Conservation (phyloP, 2,329 filamentous ascomycete species). For the Chrysoporthe deuterocubensis region DNA sequence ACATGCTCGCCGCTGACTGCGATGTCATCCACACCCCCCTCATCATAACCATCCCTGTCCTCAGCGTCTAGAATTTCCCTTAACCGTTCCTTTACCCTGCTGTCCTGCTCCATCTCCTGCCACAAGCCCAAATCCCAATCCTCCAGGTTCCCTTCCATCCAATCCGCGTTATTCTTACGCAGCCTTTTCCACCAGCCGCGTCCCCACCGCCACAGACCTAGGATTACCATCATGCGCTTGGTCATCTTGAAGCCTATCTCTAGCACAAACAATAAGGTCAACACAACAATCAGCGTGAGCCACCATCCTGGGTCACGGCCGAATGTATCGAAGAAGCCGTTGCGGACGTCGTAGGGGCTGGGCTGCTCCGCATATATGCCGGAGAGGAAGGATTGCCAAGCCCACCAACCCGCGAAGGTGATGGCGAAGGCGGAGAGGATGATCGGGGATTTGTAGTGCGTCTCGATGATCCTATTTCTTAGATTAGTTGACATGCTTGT, state of each 20-base stretch:
- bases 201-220: slow-evolving; percentile 49
- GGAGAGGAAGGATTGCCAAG: slow-evolving; percentile 76
- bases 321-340: slow-evolving; percentile 68
- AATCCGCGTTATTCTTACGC: slow-evolving; percentile 11
- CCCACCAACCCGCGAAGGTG: slow-evolving; percentile 68
- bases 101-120: slow-evolving; percentile 62
- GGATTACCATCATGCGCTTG: slow-evolving; percentile 51
- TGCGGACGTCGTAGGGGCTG: slow-evolving; percentile 68
- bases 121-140: slow-evolving; percentile 60
- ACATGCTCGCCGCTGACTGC: background rate
- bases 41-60: background rate
- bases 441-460: slow-evolving; percentile 73
- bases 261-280: slow-evolving; percentile 63
- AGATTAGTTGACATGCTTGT: slow-evolving; percentile 31
- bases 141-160: slow-evolving; percentile 39
- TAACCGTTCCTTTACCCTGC: slow-evolving; percentile 47
- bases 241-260: slow-evolving; percentile 64
- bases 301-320: slow-evolving; percentile 76
- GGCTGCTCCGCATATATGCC: slow-evolving; percentile 58
- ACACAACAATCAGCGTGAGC: slow-evolving; percentile 67
- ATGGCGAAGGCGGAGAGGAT: slow-evolving; percentile 62
- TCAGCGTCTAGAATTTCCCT: slow-evolving; percentile 38
- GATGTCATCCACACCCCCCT: background rate
- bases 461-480: slow-evolving; percentile 66
- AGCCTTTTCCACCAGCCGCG: slow-evolving; percentile 32